Conservation (phyloP, 768 basidiomycete species). For the Boletus coccyginus region DNA sequence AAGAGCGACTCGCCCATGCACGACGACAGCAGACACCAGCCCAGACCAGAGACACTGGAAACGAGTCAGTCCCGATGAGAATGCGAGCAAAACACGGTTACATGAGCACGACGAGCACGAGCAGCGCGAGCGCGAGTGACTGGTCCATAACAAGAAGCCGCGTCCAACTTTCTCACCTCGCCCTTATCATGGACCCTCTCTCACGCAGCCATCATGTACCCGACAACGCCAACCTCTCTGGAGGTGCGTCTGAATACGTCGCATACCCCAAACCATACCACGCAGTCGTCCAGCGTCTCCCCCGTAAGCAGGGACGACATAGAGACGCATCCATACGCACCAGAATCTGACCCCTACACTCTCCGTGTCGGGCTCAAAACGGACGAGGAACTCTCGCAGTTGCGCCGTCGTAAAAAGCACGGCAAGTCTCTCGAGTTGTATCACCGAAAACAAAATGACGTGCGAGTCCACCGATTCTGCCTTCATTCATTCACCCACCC, state of each 20-base stretch:
- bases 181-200: too few species aligned
- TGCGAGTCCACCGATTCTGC: slow-evolving; percentile 29
- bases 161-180: background rate
- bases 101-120: slow-evolving; percentile 51
- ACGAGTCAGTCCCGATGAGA: background rate
- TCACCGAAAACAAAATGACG: slow-evolving; percentile 72
- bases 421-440: slow-evolving; percentile 66
- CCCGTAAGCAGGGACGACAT: slow-evolving; percentile 21
- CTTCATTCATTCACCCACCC: background rate
- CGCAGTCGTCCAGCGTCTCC: background rate
- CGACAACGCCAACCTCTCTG: background rate
- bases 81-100: slow-evolving; percentile 17
- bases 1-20: slow-evolving; percentile 58
- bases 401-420: slow-evolving; percentile 54
- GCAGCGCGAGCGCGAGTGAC: slow-evolving; percentile 39
- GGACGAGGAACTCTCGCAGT: slow-evolving; percentile 57
- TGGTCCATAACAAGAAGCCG: slow-evolving; percentile 1
- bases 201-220: slow-evolving; percentile 6
- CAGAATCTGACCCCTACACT: slow-evolving; percentile 60
- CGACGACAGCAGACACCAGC: slow-evolving; percentile 68
- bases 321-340: slow-evolving; percentile 39
- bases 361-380: slow-evolving; percentile 60
- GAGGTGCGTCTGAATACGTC: slow-evolving; percentile 4
- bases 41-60: slow-evolving; percentile 45
- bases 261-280: background rate